phyloP scores from a whole-genome alignment of 2,329 filamentous ascomycete species.

The Cladophialophora immunda region DNA sequence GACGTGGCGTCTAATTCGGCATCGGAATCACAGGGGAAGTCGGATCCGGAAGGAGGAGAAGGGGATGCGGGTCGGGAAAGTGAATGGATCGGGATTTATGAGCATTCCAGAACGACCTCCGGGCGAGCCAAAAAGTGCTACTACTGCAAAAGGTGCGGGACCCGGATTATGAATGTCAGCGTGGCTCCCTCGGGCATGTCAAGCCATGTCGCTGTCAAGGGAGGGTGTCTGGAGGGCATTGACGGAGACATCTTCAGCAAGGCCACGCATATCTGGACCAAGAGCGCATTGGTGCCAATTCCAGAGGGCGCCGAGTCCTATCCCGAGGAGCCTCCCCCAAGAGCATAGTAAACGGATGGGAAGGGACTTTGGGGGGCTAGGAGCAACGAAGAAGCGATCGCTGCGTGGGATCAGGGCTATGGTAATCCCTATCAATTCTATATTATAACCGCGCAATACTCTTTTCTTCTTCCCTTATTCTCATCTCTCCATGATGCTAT shows the following conservation, averaged over 20 bases:
- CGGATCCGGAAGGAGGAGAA: slow-evolving; percentile 10
- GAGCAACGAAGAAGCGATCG: not conserved
- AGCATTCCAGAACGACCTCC: slow-evolving; percentile 64
- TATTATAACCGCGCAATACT: not conserved
- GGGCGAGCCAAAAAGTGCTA: slow-evolving; percentile 70
- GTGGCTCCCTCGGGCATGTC: slow-evolving; percentile 61
- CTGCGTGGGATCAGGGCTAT: not conserved
- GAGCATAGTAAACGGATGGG: not conserved
- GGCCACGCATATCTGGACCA: slow-evolving; percentile 74
- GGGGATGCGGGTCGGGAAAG: not conserved
- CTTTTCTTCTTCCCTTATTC: not conserved
- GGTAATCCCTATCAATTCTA: not conserved
- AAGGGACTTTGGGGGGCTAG: not conserved
- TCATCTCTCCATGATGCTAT: not conserved
- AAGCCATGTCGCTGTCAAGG: slow-evolving; percentile 71
- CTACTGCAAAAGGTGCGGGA: slow-evolving; percentile 73
- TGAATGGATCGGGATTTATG: slow-evolving; percentile 47
- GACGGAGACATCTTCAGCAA: slow-evolving; percentile 66
- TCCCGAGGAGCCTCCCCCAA: slow-evolving; percentile 59
- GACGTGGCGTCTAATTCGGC: not conserved
- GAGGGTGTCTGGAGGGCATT: slow-evolving; percentile 70
- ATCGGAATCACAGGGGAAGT: not conserved
- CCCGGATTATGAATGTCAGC: slow-evolving; percentile 69
- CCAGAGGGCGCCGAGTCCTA: slow-evolving; percentile 69
- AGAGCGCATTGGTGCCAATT: slow-evolving; percentile 72